Evolutionary conservation across 371 early-diverging fungal genomes (phyloP), one percentile per base, ranked within the genome.

Genomic region (Syncephalastrum racemosum): DNA sequence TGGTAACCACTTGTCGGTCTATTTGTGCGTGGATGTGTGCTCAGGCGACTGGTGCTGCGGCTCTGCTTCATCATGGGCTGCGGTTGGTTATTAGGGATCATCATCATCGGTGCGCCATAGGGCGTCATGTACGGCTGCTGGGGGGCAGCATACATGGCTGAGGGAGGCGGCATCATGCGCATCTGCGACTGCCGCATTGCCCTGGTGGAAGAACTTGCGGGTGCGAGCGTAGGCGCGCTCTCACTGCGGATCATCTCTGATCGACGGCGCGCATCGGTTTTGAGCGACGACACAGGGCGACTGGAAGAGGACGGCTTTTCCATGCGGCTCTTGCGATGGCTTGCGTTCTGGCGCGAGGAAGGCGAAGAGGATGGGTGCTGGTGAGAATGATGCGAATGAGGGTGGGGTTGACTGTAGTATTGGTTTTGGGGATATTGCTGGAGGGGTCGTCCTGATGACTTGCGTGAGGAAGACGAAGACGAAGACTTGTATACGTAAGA

Each of bases 281-380:
- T 50, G 23, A 47, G 19, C 15, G 7, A 19, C 14, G 47, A 47
- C 6, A 20, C 25, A 15, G 47, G 20, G 5, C 47, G 47, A 47
- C 20, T 47, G 13, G 44, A 1, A 46, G 46, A 46, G 22, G 45
- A 4, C 22, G 44, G 22, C 54, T 54, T 13, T n/a, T 42, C 22
- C 48, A 49, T 54, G 54, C 23, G 54, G 54, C 39, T 69, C 62
- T 39, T 64, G 62, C 39, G 55, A 43, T 46, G 48, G 48, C 15
- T 46, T 51, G 40, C 19, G 36, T 20, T 52, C 53, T 20, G 66
- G 64, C 36, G 71, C 70, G 53, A 62, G 68, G 41, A 68, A 52
- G 36, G 58, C 66, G 39, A 64, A 64, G 19, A 59, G 54, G 5
- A 66, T 63, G n/a, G 44, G 56, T 49, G 59, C 58, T 24, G 68